Evolutionary conservation across 306 rosid species (phyloP), one percentile per base, ranked within the genome.

Genomic region (Malus sieversii): DNA sequence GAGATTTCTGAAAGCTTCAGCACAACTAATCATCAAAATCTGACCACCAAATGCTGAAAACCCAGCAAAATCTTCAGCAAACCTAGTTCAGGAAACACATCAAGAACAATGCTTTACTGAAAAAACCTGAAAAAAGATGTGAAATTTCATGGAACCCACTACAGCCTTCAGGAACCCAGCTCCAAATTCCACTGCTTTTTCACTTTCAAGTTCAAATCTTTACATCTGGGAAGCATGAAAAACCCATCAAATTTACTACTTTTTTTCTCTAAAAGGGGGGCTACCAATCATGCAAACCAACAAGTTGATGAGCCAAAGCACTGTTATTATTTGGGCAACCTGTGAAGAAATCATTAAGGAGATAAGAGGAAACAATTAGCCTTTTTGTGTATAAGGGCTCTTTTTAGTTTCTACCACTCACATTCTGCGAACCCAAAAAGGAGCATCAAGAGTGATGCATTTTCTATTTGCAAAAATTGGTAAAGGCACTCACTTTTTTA

Each of bases 271-370:
- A 3, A 1, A 2, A 20, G 64, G 78, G 78, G 76, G 76, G 27
- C 66, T 72, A 86, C 80, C 84, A 82, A 90, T 88, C 88, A 85
- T 78, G 70, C 71, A 53, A 80, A 82, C 55, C 55, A 80, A 75
- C 23, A 75, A 86, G 81, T 65, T 74, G 75, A 92, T 75, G 75
- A 92, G 82, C 72, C 75, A 82, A 78, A 79, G 80, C 84, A 86
- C 85, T 83, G 88, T 85, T 68, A 86, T 78, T 73, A 75, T 79
- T 82, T 81, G 48, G 75, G 82, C 73, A 85, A 84, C 80, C 87
- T 78, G 82, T 82, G 80, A 57, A 71, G 70, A 83, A 76, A 80
- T 79, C 75, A 78, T 79, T 68, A 85, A 84, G 74, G 88, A 84
- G 92, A 76, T 78, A 65, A 33, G 80, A 23, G 71, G 81, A 69